A percentile compares a stretch with the other conserved stretches of the same genome.
Evolutionary conservation across 352 stramenopile species (phyloP).

Genomic region (Phytophthora pini): DNA sequence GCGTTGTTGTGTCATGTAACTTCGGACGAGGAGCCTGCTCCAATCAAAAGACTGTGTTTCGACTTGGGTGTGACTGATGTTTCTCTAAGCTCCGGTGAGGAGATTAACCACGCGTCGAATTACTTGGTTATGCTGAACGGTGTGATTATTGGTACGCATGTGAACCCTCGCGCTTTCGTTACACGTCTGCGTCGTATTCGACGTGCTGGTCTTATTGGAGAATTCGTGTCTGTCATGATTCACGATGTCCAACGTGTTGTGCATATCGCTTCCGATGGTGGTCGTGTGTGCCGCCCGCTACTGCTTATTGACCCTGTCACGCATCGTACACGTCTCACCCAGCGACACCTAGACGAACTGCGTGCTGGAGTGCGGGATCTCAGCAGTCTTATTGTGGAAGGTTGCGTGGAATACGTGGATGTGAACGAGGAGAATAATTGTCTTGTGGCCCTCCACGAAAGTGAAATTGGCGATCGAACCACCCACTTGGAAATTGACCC

Average conservation of each 20-base stretch:
- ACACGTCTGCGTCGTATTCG: constrained; percentile 83
- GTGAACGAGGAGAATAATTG: constrained; percentile 99
- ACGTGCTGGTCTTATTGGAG: constrained; percentile 88
- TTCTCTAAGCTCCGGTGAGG: constrained; percentile 93
- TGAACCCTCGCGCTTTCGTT: constrained; percentile 92
- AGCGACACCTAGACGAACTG: constrained; percentile 95
- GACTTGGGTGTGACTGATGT: constrained; percentile 98
- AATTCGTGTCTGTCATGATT: constrained; percentile 99
- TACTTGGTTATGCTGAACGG: constrained; percentile 99
- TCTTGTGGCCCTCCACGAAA: constrained; percentile 96
- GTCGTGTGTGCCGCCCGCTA: constrained; percentile 97
- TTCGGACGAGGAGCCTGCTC: constrained; percentile 90
- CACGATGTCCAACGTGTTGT: constrained; percentile 97
- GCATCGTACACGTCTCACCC: constrained; percentile 92
- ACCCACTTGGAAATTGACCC: constrained; percentile 99
- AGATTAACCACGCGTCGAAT: constrained; percentile 94
- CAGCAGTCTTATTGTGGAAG: constrained; percentile 91
- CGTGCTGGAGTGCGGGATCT: constrained; percentile 78
- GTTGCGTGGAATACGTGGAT: constrained; percentile 99
- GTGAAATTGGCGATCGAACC: constrained; percentile 90
- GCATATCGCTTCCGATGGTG: constrained; percentile 99
- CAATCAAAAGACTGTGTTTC: constrained; percentile 96
- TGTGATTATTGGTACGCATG: constrained; percentile 97
- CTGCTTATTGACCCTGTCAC: constrained; percentile 93
- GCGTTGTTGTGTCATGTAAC: constrained; percentile 98